Percentiles rank a stretch among this genome's conserved stretches.
These are phyloP conservation scores for Citrullus amarus DNA, from an alignment of 306 rosid species.

Conservation along the genomic window DNA sequence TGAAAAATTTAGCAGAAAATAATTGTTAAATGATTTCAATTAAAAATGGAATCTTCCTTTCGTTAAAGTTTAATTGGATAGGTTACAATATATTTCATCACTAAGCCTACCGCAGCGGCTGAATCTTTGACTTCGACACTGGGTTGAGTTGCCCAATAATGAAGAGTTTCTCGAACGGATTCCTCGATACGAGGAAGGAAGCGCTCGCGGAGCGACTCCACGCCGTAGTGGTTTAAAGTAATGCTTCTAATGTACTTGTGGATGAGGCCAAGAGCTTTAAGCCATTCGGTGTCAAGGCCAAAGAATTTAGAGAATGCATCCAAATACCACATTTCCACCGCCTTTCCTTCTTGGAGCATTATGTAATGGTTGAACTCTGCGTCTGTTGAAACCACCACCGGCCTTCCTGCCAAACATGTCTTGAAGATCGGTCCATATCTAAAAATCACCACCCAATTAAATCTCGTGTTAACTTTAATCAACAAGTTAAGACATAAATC, in stretches of 20 bases:
- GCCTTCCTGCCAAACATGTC: conserved; percentile 9
- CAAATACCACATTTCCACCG: conserved; percentile 14
- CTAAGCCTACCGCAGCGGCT: background rate
- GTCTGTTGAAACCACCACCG: conserved; percentile 6
- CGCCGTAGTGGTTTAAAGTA: background rate
- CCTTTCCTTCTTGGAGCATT: conserved; percentile 11
- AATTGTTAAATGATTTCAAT: background rate
- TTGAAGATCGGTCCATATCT: background rate
- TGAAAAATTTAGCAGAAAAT: background rate
- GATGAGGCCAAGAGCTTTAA: conserved; percentile 8
- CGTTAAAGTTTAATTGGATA: no score
- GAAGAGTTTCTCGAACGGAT: background rate
- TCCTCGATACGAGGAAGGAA: conserved; percentile 11
- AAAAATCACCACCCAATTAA: background rate
- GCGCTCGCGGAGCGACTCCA: background rate
- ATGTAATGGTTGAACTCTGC: conserved; percentile 13
- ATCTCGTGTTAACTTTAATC: no score
- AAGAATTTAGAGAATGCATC: conserved; percentile 11
- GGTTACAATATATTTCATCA: no score
- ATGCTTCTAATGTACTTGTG: conserved; percentile 12
- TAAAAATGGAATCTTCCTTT: no score
- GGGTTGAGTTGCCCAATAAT: background rate
- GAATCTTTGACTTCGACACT: conserved; percentile 6
- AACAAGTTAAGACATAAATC: no score
- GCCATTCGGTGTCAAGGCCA: conserved; percentile 5